phyloP scores from a whole-genome alignment of 495 filamentous ascomycete genomes.

The Sphaerosporella brunnea region DNA sequence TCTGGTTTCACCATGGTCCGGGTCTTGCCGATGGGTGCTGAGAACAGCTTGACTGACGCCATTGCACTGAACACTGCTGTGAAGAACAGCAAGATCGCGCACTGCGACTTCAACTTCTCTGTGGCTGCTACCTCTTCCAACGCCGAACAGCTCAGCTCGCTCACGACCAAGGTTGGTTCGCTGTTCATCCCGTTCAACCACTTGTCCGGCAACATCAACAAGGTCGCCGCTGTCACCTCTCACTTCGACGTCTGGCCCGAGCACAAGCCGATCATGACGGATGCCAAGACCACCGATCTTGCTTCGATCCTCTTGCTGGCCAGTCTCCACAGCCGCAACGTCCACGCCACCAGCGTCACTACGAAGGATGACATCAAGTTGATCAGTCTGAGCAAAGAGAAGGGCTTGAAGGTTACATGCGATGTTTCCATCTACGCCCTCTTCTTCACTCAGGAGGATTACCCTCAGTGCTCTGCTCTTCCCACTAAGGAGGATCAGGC shows the following conservation, averaged over 20 bases:
- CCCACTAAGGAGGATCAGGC: conserved; percentile 55
- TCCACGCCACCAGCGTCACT: conserved; percentile 68
- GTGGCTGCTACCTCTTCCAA: conserved; percentile 64
- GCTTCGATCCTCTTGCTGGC: conserved; percentile 65
- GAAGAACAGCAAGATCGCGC: conserved; percentile 49
- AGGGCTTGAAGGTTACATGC: conserved; percentile 69
- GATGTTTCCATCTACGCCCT: conserved; percentile 70
- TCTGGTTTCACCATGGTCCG: conserved; percentile 73
- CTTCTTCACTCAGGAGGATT: conserved; percentile 60
- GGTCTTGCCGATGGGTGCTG: conserved; percentile 59
- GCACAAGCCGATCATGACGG: conserved; percentile 70
- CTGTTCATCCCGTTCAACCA: conserved; percentile 82
- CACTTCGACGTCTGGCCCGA: conserved; percentile 69
- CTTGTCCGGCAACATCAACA: conserved; percentile 68
- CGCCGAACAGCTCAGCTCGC: conserved; percentile 52
- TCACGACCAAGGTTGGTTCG: conserved; percentile 60
- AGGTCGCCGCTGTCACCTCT: conserved; percentile 62
- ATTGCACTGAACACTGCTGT: conserved; percentile 58
- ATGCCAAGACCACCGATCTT: conserved; percentile 67
- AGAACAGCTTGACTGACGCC: conserved; percentile 55
- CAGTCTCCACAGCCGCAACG: conserved; percentile 64
- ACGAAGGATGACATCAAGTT: conserved; percentile 68
- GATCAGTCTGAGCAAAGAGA: conserved; percentile 64
- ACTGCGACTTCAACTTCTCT: conserved; percentile 76
- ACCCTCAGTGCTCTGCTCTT: conserved; percentile 47